A percentile compares a stretch with the other conserved stretches of the same genome.
These are phyloP conservation scores for Adansonia grandidieri DNA, from an alignment of 441 rosid genomes.

Conservation along the genomic window DNA sequence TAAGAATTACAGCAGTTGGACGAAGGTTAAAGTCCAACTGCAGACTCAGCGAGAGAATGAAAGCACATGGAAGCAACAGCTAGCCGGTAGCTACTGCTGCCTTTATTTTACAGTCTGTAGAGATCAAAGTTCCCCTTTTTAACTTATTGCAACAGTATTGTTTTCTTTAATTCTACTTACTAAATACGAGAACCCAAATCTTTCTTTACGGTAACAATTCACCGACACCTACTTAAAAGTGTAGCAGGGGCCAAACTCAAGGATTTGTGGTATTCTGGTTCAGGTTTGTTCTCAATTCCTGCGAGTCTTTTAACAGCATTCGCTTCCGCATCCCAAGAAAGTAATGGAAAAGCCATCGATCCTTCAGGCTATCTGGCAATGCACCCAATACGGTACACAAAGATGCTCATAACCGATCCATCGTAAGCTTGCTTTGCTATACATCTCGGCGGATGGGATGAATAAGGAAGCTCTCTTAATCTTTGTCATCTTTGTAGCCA, in stretches of 20 bases:
- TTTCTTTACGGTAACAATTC: neutral
- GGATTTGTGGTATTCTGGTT: too few species aligned
- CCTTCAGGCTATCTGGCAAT: constrained; percentile 30
- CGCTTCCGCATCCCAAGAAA: constrained; percentile 29
- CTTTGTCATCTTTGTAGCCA: neutral
- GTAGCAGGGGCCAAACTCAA: too few species aligned
- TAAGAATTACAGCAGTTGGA: too few species aligned
- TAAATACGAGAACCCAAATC: neutral
- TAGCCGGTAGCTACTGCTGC: neutral
- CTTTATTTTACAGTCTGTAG: neutral
- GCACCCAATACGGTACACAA: constrained; percentile 38
- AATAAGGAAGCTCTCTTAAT: neutral
- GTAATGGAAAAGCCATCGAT: constrained; percentile 20
- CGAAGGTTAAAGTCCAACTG: neutral
- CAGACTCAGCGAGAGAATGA: neutral
- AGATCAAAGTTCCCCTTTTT: neutral
- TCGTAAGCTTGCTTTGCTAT: neutral
- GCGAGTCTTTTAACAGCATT: constrained; percentile 27
- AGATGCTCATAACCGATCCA: neutral
- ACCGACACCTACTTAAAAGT: too few species aligned
- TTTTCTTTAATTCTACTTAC: neutral
- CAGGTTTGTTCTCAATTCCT: neutral
- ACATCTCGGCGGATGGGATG: neutral
- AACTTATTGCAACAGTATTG: neutral
- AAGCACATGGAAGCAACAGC: neutral